phyloP scores from a whole-genome alignment of 352 stramenopile species.

The Phytophthora pluvialis region DNA sequence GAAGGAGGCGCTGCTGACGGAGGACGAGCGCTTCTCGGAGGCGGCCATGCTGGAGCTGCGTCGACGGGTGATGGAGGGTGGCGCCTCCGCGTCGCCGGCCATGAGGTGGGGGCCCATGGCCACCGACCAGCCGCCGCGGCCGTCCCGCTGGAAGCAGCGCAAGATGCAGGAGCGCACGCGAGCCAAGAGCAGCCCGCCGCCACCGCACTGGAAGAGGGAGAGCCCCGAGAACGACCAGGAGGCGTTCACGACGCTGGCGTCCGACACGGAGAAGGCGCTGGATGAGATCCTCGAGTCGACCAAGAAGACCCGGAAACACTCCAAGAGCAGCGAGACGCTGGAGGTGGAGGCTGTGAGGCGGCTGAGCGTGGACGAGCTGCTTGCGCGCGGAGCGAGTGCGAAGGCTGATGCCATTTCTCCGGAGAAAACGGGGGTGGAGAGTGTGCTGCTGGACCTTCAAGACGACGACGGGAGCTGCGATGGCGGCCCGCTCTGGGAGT shows the following conservation, averaged over 20 bases:
- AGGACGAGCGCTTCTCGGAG: conserved; percentile 54
- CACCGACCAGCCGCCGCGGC: conserved; percentile 34
- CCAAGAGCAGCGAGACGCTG: conserved; percentile 33
- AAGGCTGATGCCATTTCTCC: conserved; percentile 36
- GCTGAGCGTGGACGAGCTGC: conserved; percentile 64
- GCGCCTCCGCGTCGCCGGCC: conserved; percentile 15
- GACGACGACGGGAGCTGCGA: conserved; percentile 36
- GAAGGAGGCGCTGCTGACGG: conserved; percentile 67
- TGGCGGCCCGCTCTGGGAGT: conserved; percentile 44
- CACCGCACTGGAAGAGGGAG: conserved; percentile 16
- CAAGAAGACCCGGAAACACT: conserved; percentile 25
- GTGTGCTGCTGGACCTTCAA: conserved; percentile 36
- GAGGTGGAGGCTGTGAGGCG: conserved; percentile 52
- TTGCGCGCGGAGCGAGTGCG: conserved; percentile 30
- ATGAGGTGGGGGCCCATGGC: conserved; percentile 32
- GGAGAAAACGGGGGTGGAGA: conserved; percentile 45
- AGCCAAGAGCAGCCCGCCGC: conserved; percentile 24
- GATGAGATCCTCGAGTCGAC: conserved; percentile 51
- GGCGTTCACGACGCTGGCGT: conserved; percentile 41
- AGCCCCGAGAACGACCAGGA: conserved; percentile 32
- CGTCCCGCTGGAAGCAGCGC: conserved; percentile 48
- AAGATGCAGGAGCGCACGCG: conserved; percentile 42
- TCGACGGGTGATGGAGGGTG: conserved; percentile 63
- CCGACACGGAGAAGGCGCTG: conserved; percentile 57
- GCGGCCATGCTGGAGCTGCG: conserved; percentile 75